phyloP scores from a whole-genome alignment of 495 filamentous ascomycete species.

The Venustampulla echinocandica region DNA sequence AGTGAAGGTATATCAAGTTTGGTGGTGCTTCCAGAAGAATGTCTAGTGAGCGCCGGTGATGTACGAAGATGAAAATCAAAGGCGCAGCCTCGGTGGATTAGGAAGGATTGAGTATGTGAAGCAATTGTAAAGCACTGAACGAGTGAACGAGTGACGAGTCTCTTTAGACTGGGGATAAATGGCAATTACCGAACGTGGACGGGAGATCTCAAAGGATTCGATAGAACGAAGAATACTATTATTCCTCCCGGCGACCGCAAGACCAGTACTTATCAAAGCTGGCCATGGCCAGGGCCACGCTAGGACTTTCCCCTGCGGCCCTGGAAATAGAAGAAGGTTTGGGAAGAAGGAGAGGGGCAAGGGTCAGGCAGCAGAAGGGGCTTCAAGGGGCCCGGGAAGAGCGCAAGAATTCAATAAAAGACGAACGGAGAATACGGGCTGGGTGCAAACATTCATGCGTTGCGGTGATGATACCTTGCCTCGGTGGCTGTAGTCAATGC shows the following conservation, averaged over 20 bases:
- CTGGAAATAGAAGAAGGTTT: constrained; percentile 9
- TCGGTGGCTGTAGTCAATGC: constrained; percentile 14
- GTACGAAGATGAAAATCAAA: constrained; percentile 6
- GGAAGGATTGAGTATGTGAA: constrained; percentile 4
- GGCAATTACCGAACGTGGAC: background rate
- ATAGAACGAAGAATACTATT: constrained; percentile 5
- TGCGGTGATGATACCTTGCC: constrained; percentile 5
- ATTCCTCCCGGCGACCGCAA: constrained; percentile 10
- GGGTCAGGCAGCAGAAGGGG: constrained; percentile 3
- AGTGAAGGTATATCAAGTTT: background rate
- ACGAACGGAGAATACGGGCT: constrained; percentile 5
- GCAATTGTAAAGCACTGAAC: constrained; percentile 11
- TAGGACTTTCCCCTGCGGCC: background rate
- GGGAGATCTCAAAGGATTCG: background rate
- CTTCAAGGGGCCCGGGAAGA: background rate
- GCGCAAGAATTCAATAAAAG: constrained; percentile 13
- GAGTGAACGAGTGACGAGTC: constrained; percentile 24
- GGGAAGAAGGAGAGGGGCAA: background rate
- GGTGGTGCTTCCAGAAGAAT: constrained; percentile 16
- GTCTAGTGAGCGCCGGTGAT: background rate
- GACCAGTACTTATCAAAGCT: constrained; percentile 18
- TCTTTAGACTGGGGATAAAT: constrained; percentile 4
- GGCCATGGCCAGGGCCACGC: no score
- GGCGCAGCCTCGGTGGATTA: constrained; percentile 19
- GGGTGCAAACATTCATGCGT: constrained; percentile 10